Evolutionary conservation across 2,329 filamentous ascomycete genomes (phyloP).

Genomic region (Neofusicoccum laricinum): DNA sequence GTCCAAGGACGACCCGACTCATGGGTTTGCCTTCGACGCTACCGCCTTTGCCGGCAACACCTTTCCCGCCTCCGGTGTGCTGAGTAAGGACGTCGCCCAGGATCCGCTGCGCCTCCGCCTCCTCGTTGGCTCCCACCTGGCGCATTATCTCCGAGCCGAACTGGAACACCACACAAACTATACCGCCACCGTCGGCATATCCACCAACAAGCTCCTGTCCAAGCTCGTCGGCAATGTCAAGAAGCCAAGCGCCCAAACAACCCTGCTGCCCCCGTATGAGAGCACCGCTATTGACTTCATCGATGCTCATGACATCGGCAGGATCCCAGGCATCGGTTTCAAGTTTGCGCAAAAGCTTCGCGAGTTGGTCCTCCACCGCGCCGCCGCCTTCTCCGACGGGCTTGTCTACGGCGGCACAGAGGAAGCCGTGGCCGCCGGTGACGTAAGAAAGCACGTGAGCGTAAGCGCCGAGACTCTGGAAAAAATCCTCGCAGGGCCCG

Average conservation of each 20-base stretch:
- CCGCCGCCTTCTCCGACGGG: conserved; percentile 42
- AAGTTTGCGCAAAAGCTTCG: conserved; percentile 70
- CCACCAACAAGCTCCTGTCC: conserved; percentile 80
- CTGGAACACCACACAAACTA: conserved; percentile 77
- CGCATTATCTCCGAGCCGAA: conserved; percentile 66
- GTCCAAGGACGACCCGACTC: conserved; percentile 67
- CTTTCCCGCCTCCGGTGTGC: conserved; percentile 41
- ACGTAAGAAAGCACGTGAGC: conserved; percentile 61
- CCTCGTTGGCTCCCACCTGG: conserved; percentile 76
- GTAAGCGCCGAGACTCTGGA: conserved; percentile 67
- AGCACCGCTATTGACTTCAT: conserved; percentile 67
- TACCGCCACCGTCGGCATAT: conserved; percentile 82
- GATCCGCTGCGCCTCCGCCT: conserved; percentile 57
- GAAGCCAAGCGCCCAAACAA: conserved; percentile 87
- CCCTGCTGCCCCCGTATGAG: conserved; percentile 65
- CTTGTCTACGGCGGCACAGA: conserved; percentile 50
- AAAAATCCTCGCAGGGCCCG: conserved; percentile 65
- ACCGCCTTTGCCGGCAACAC: conserved; percentile 63
- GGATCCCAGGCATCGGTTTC: conserved; percentile 81
- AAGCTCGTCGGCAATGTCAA: conserved; percentile 82
- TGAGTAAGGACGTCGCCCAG: conserved; percentile 15
- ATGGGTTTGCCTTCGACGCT: conserved; percentile 79
- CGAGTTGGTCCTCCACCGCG: conserved; percentile 53
- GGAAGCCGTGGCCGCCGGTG: conserved; percentile 25
- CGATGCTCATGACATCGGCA: conserved; percentile 70